Conservation (phyloP, 331 rosid species). For the Acacia pycnantha region DNA sequence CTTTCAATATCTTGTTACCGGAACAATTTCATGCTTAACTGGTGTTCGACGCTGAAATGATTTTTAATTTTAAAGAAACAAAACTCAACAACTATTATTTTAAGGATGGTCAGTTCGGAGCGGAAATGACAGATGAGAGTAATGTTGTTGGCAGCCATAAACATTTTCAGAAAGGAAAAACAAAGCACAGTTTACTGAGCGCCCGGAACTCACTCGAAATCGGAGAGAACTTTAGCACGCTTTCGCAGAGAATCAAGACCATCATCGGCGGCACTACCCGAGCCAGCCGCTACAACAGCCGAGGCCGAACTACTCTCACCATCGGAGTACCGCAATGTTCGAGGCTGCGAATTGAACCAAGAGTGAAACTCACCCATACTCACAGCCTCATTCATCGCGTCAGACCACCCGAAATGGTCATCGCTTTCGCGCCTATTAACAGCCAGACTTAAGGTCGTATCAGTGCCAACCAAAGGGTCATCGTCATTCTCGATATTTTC, state of each 20-base stretch:
- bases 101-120: neutral
- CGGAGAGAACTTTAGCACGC: conserved; percentile 61
- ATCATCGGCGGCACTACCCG: conserved; percentile 24
- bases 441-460: conserved; percentile 20
- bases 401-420: conserved; percentile 37
- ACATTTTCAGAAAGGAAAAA: neutral
- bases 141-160: neutral
- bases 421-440: conserved; percentile 16
- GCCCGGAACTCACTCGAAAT: conserved; percentile 54
- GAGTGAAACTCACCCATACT: conserved; percentile 25
- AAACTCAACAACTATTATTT: neutral
- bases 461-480: conserved; percentile 18
- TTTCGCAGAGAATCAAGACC: conserved; percentile 55
- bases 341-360: conserved; percentile 26
- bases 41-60: neutral
- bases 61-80: neutral
- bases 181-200: neutral
- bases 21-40: neutral
- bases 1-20: neutral
- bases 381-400: conserved; percentile 40
- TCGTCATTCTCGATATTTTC: conserved; percentile 37
- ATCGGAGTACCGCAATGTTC: conserved; percentile 30
- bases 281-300: conserved; percentile 12
- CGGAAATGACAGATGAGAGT: neutral
- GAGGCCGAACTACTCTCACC: conserved; percentile 67